Evolutionary conservation across 1,139 yeast species (phyloP).

Genomic region (Oligophagozyma castellii): DNA sequence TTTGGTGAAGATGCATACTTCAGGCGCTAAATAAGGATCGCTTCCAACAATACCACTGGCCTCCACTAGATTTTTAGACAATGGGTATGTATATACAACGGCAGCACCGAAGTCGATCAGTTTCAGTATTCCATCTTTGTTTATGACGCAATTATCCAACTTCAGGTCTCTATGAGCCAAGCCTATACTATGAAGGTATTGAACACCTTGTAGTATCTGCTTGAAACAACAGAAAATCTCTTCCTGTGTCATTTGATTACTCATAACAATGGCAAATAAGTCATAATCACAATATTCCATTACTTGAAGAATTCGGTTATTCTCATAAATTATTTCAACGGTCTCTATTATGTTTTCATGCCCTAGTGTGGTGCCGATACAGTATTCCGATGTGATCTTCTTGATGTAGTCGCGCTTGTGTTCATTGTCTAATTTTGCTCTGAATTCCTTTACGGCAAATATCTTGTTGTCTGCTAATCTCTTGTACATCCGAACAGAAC

Average conservation of each 20-base stretch:
- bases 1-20: constrained; percentile 65
- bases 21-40: constrained; percentile 92
- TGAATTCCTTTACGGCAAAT: constrained; percentile 88
- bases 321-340: constrained; percentile 80
- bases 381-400: constrained; percentile 89
- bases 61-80: constrained; percentile 63
- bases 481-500: constrained; percentile 66
- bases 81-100: constrained; percentile 85
- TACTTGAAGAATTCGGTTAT: constrained; percentile 75
- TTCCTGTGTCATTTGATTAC: constrained; percentile 74
- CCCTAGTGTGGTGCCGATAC: constrained; percentile 82
- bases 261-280: constrained; percentile 89
- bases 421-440: constrained; percentile 66
- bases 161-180: constrained; percentile 87
- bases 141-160: constrained; percentile 86
- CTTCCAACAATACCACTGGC: constrained; percentile 89
- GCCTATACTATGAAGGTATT: constrained; percentile 76
- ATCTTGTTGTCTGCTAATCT: constrained; percentile 54
- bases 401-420: constrained; percentile 78
- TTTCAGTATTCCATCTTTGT: constrained; percentile 72
- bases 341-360: constrained; percentile 89
- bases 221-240: constrained; percentile 87
- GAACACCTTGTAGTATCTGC: constrained; percentile 71
- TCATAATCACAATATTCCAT: constrained; percentile 95
- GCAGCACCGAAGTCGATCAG: constrained; percentile 92